Evolutionary conservation across 2,329 filamentous ascomycete genomes (phyloP).

Genomic region (Claviceps paspali): DNA sequence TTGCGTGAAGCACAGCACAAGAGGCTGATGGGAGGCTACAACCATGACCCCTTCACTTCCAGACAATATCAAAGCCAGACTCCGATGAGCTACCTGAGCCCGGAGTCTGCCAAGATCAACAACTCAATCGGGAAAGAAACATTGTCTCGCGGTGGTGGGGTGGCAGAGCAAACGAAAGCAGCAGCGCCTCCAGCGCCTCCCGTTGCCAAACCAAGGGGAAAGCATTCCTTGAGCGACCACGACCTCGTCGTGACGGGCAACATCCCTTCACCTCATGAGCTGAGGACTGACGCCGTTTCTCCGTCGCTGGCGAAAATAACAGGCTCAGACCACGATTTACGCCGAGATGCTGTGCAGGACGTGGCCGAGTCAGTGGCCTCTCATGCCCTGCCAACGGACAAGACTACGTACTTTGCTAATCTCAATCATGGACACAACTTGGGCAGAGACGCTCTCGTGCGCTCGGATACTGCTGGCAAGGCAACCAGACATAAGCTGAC

Average conservation of each 20-base stretch:
- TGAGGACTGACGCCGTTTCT: conserved; percentile 5
- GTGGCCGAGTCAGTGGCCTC: background rate
- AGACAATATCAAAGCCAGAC: conserved; percentile 10
- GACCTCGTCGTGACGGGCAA: conserved; percentile 3
- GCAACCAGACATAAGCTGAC: conserved; percentile 4
- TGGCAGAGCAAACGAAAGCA: background rate
- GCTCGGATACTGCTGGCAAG: background rate
- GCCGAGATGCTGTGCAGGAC: conserved; percentile 3
- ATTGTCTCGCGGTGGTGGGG: background rate
- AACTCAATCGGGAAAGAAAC: background rate
- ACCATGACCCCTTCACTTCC: conserved; percentile 1
- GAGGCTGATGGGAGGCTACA: conserved; percentile 5
- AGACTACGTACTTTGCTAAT: background rate
- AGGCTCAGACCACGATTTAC: conserved; percentile 5
- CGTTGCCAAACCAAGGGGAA: conserved; percentile 1
- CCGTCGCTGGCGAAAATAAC: background rate
- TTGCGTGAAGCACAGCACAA: conserved; percentile 12
- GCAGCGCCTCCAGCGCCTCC: conserved; percentile 1
- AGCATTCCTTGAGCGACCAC: conserved; percentile 6
- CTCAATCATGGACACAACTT: conserved; percentile 3
- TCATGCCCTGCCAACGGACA: conserved; percentile 4
- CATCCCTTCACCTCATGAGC: conserved; percentile 1
- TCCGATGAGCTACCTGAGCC: conserved; percentile 11
- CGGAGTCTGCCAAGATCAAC: conserved; percentile 4
- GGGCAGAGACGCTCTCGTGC: conserved; percentile 2